Conservation (phyloP, 2,329 filamentous ascomycete species). For the Trichoderma pleuroti region DNA sequence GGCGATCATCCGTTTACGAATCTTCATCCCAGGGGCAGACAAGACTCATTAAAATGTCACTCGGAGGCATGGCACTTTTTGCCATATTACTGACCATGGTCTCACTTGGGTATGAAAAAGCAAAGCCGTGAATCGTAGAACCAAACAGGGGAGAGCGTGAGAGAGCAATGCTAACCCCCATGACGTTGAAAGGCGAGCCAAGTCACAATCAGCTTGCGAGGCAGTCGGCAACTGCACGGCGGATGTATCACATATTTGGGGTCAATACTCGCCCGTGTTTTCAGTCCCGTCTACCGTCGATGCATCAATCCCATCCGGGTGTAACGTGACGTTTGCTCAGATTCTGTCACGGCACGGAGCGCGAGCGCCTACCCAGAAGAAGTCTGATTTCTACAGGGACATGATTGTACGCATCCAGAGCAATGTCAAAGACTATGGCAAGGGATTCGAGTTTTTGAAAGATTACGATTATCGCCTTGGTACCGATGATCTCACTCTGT, state of each 20-base stretch:
- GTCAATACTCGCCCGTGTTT: slow-evolving; percentile 85
- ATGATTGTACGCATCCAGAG: slow-evolving; percentile 65
- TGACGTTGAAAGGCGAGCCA: neutral
- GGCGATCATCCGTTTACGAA: neutral
- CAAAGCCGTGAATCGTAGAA: neutral
- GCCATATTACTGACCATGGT: slow-evolving; percentile 20
- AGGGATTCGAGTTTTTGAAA: slow-evolving; percentile 65
- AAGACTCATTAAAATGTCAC: slow-evolving; percentile 21
- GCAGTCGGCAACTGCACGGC: slow-evolving; percentile 47
- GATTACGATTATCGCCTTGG: slow-evolving; percentile 70
- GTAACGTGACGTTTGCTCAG: slow-evolving; percentile 74
- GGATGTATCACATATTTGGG: slow-evolving; percentile 67
- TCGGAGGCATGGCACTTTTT: slow-evolving; percentile 21
- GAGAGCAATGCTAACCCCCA: neutral
- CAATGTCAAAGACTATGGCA: slow-evolving; percentile 53
- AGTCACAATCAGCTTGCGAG: slow-evolving; percentile 24
- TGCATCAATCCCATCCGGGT: slow-evolving; percentile 59
- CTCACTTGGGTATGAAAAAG: slow-evolving; percentile 22
- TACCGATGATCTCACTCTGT: slow-evolving; percentile 63
- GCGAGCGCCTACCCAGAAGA: slow-evolving; percentile 70
- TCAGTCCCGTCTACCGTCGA: slow-evolving; percentile 65
- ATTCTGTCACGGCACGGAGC: slow-evolving; percentile 82
- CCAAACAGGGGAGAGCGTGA: neutral
- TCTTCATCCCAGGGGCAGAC: neutral
- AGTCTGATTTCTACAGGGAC: slow-evolving; percentile 59